Evolutionary conservation across 768 basidiomycete species (phyloP).

Genomic region (Collybiopsis confluens): DNA sequence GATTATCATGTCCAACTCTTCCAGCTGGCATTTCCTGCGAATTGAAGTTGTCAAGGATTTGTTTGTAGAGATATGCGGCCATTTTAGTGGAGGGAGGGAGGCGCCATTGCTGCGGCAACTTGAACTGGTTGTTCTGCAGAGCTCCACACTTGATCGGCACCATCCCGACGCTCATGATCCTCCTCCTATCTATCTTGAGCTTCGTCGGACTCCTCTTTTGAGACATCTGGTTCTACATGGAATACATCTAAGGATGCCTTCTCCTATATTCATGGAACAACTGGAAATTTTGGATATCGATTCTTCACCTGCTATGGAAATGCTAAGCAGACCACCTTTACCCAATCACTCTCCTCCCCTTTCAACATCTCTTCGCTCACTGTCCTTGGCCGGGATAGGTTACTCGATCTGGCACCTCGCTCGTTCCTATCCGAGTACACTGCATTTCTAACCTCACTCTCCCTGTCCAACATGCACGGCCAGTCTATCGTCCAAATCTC

Average conservation of each 20-base stretch:
- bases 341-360: neutral
- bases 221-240: neutral
- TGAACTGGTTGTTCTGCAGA: neutral
- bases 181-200: neutral
- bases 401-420: neutral
- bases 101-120: neutral
- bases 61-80: neutral
- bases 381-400: neutral
- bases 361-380: neutral
- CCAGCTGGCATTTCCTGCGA: neutral
- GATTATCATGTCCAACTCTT: neutral
- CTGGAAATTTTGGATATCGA: conserved; percentile 1
- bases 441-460: neutral
- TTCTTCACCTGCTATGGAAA: neutral
- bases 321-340: conserved; percentile 1
- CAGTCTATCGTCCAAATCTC: neutral
- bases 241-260: neutral
- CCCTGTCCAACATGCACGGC: neutral
- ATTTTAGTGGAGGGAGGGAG: neutral
- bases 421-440: conserved; percentile 3
- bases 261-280: neutral
- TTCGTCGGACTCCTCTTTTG: neutral
- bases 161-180: neutral
- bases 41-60: neutral
- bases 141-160: neutral